Base-by-base conservation (phyloP, 768 basidiomycete species). In the Candolleomyces eurysporus region DNA sequence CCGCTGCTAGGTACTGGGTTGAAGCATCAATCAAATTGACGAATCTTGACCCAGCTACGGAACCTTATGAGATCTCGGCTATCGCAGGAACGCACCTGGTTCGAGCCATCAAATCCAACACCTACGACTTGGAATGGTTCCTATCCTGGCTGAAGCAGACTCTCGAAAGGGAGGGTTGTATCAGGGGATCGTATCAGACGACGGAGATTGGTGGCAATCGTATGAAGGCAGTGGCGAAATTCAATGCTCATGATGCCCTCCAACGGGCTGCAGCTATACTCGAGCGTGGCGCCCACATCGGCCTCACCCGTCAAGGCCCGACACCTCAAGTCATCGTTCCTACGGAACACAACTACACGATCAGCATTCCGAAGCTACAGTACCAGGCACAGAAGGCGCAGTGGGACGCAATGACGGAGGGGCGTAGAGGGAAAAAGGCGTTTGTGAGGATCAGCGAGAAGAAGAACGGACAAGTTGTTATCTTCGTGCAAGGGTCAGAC, bases 401-500 rank as follows among this genome's bases (percentile, higher is more conserved):
- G 22, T 87, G 85, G 85, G 75, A 81, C 36, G 70, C 74, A 8
- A 69, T 88, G 36, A 63, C 72, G 0, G 70, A 71, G 76, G 74
- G 62, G 68, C 79, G 43, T 56, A 45, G 63, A 60, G 21, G 68
- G 66, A 13, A 54, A 57, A 60, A 72, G 17, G 74, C 75, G 0
- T 75, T 73, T 40, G 66, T 82, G 21, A 57, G 69, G 40, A 67
- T 80, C 2, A 59, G 57, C 4, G 42, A 61, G 65, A 1, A 64
- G 4, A 65, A 64, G n/a, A 61, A 51, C 43, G 55, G 49, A n/a
- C 57, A 60, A 5, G 75, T 80, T 48, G 69, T 72, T 16, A 76
- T 87, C 48, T 76, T 71, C 5, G 74, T 87, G n/a, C 64, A 73
- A 0, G 86, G 86, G 0, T 73, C 81, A 16, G 81, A 82, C 54